phyloP scores from a whole-genome alignment of 1,284 basidiomycete genomes.

The Austroboletus niveus region DNA sequence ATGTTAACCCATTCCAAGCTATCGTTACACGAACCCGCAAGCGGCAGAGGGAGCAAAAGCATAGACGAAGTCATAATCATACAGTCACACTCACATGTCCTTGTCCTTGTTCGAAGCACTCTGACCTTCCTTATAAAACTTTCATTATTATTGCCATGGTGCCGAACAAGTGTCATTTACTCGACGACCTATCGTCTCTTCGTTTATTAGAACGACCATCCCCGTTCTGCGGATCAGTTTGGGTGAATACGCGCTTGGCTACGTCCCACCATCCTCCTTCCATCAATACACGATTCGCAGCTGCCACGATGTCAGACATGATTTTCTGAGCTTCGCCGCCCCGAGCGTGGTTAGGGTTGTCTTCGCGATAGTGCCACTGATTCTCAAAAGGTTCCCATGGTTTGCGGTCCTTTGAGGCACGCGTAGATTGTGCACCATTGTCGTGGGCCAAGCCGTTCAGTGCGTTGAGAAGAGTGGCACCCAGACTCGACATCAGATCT shows the following conservation, averaged over 20 bases:
- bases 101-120: slow-evolving; percentile 1
- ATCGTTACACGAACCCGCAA: slow-evolving; percentile 43
- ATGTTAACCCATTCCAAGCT: slow-evolving; percentile 29
- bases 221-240: slow-evolving; percentile 11
- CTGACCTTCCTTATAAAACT: neutral
- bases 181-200: slow-evolving; percentile 10
- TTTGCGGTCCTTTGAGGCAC: slow-evolving; percentile 35
- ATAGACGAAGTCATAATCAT: slow-evolving; percentile 23
- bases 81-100: slow-evolving; percentile 1
- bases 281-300: slow-evolving; percentile 35
- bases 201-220: slow-evolving; percentile 15
- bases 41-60: slow-evolving; percentile 25
- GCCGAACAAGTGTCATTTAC: slow-evolving; percentile 12
- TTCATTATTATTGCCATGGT: slow-evolving; percentile 1
- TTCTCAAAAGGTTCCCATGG: slow-evolving; percentile 66
- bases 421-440: slow-evolving; percentile 29
- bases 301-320: slow-evolving; percentile 43
- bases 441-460: slow-evolving; percentile 41
- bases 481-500: slow-evolving; percentile 41
- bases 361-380: slow-evolving; percentile 55
- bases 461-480: slow-evolving; percentile 42
- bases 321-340: slow-evolving; percentile 40
- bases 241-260: slow-evolving; percentile 35
- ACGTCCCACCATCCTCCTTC: slow-evolving; percentile 46
- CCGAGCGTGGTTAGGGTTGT: slow-evolving; percentile 13